Evolutionary conservation across 2,329 filamentous ascomycete genomes (phyloP).

Genomic region (Emericellopsis atlantica): DNA sequence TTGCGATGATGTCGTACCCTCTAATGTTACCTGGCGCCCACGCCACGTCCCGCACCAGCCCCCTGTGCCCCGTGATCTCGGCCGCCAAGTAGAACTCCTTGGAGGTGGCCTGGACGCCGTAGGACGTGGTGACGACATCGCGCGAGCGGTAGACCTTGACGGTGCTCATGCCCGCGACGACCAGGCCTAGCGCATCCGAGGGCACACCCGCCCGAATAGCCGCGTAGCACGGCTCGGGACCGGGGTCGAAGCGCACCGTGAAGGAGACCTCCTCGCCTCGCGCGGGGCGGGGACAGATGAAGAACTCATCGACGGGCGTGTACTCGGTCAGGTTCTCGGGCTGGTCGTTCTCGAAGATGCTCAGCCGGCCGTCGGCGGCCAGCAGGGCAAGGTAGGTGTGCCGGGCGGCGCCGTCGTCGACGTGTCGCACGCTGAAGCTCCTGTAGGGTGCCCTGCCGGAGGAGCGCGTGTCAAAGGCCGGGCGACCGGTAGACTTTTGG

Average conservation of each 20-base stretch:
- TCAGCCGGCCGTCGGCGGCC: constrained; percentile 67
- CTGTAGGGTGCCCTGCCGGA: constrained; percentile 49
- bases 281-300: constrained; percentile 55
- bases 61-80: constrained; percentile 59
- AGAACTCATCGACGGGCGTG: constrained; percentile 62
- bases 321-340: constrained; percentile 72
- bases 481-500: constrained; percentile 31
- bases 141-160: constrained; percentile 75
- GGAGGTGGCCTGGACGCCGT: constrained; percentile 40
- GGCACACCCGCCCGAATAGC: constrained; percentile 73
- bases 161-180: constrained; percentile 74
- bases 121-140: constrained; percentile 38
- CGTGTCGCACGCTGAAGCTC: constrained; percentile 74
- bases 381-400: constrained; percentile 81
- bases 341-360: constrained; percentile 74
- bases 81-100: constrained; percentile 79
- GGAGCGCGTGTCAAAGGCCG: constrained; percentile 43
- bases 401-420: constrained; percentile 65
- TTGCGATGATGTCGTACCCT: constrained; percentile 82
- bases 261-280: constrained; percentile 83
- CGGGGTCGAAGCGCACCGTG: constrained; percentile 77
- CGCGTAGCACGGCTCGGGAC: constrained; percentile 66
- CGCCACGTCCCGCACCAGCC: constrained; percentile 73
- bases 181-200: constrained; percentile 63
- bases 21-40: constrained; percentile 90